A percentile compares a stretch with the other conserved stretches of the same genome.
Conservation (phyloP, 768 basidiomycete species). For the Imleria badia region DNA sequence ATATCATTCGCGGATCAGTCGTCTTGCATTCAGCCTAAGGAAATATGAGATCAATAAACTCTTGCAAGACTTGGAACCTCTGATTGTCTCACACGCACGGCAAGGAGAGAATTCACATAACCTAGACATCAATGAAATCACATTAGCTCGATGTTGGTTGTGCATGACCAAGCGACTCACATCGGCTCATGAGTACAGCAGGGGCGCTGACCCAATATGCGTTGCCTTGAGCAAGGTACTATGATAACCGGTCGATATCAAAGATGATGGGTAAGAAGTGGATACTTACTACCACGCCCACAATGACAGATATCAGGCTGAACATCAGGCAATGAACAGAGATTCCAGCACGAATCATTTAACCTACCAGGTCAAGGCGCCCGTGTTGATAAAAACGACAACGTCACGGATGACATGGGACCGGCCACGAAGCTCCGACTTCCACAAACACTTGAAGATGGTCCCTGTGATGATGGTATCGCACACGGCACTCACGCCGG, state of each 20-base stretch:
- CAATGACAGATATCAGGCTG: constrained; percentile 10
- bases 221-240: constrained; percentile 6
- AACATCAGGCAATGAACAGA: neutral
- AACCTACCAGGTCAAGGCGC: constrained; percentile 12
- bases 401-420: constrained; percentile 4
- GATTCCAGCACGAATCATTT: too few relatives aligned
- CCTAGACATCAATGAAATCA: neutral
- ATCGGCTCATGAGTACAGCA: constrained; percentile 6
- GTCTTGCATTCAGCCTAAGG: constrained; percentile 9
- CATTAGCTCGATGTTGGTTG: neutral
- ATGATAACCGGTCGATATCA: neutral
- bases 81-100: constrained; percentile 3
- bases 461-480: constrained; percentile 11
- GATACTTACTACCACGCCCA: constrained; percentile 7
- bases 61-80: neutral
- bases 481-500: constrained; percentile 6
- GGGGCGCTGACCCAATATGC: constrained; percentile 13
- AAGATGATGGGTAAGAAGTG: fast-evolving
- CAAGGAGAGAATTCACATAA: constrained; percentile 15
- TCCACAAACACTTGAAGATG: constrained; percentile 13
- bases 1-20: constrained; percentile 5
- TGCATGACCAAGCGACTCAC: neutral
- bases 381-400: constrained; percentile 16
- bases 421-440: constrained; percentile 6
- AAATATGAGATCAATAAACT: neutral